phyloP scores from a whole-genome alignment of 23 red algal genomes.

The Cyanidioschyzon merolae region DNA sequence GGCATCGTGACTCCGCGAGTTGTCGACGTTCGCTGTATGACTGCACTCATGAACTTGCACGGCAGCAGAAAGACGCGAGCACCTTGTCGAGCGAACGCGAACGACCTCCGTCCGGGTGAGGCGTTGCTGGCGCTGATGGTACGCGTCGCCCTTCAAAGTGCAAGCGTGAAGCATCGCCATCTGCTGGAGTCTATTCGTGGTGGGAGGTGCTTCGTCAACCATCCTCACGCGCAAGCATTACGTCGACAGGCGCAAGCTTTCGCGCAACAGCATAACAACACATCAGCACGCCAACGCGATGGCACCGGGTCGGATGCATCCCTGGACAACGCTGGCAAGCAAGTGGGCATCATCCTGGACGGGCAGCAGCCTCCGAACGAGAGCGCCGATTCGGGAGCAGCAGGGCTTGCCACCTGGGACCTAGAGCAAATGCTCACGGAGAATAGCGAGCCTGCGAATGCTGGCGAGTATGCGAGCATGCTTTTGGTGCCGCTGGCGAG shows the following conservation, averaged over 20 bases:
- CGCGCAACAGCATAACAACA: not conserved
- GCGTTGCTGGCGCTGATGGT: not conserved
- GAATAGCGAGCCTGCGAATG: not conserved
- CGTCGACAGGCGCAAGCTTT: not conserved
- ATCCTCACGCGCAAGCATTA: not conserved
- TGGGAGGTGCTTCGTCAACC: not conserved
- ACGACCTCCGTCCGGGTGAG: not conserved
- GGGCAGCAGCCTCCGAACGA: too few species aligned
- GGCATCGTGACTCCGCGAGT: slow-evolving; percentile 16
- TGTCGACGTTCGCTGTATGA: slow-evolving; percentile 19
- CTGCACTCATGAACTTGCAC: not conserved
- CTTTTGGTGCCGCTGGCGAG: not conserved
- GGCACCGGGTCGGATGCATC: too few species aligned
- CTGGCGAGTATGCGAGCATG: not conserved
- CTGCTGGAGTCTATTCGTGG: slow-evolving; percentile 13
- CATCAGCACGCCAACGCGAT: too few species aligned
- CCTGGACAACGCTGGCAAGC: too few species aligned
- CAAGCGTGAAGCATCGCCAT: not conserved
- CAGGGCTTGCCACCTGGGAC: too few species aligned
- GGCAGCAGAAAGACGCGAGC: not conserved
- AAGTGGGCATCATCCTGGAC: too few species aligned
- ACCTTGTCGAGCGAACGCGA: not conserved
- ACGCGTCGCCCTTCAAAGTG: not conserved
- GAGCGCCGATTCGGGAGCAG: too few species aligned
- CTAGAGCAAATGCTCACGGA: not conserved